phyloP scores from a whole-genome alignment of 352 stramenopile genomes.

The Phytophthora sansomeana region DNA sequence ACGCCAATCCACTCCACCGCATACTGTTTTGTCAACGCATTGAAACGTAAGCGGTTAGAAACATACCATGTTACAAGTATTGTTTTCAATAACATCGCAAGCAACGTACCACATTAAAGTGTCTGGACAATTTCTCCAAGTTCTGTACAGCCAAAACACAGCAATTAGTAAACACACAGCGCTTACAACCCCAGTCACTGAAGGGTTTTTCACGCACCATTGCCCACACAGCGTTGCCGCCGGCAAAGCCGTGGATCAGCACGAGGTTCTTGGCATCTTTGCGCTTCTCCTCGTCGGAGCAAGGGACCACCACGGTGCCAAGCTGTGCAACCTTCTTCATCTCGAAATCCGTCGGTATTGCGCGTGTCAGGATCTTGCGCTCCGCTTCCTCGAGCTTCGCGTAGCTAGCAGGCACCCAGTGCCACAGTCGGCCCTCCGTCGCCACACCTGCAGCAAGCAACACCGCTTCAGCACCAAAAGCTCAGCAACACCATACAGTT shows the following conservation, averaged over 20 bases:
- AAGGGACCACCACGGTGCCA: slow-evolving; percentile 83
- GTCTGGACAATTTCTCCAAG: slow-evolving; percentile 70
- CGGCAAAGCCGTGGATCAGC: slow-evolving; percentile 83
- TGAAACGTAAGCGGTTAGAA: slow-evolving; percentile 1
- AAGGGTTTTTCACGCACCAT: slow-evolving; percentile 44
- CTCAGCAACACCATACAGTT: slow-evolving; percentile 7
- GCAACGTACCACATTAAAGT: slow-evolving; percentile 85
- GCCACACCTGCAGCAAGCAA: slow-evolving; percentile 62
- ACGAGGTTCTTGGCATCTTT: slow-evolving; percentile 72
- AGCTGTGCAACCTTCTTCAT: slow-evolving; percentile 85
- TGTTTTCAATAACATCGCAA: background rate
- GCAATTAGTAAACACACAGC: background rate
- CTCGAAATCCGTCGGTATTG: slow-evolving; percentile 60
- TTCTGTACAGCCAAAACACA: slow-evolving; percentile 50
- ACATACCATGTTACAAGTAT: background rate
- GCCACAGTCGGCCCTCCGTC: slow-evolving; percentile 66
- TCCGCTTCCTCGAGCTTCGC: slow-evolving; percentile 68
- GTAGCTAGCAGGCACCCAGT: slow-evolving; percentile 83
- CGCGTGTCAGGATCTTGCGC: slow-evolving; percentile 62
- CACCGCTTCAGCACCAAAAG: slow-evolving; percentile 44
- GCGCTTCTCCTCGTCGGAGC: slow-evolving; percentile 63
- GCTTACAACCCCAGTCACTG: background rate
- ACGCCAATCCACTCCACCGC: slow-evolving; percentile 88
- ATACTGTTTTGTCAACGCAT: slow-evolving; percentile 51
- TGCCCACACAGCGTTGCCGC: slow-evolving; percentile 85